Evolutionary conservation across 768 basidiomycete species (phyloP).

Genomic region (Calvatia gigantea): DNA sequence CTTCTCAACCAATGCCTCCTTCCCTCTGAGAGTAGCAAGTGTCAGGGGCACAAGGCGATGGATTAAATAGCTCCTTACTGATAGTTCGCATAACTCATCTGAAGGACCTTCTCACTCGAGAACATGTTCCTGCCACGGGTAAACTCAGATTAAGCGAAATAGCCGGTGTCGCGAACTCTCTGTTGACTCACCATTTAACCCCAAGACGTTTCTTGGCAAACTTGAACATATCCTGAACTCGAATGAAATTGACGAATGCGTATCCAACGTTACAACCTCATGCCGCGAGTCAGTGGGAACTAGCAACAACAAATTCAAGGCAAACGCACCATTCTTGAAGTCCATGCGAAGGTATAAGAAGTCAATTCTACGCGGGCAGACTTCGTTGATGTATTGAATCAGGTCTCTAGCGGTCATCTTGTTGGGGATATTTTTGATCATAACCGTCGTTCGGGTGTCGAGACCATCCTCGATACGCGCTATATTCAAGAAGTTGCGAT

Average conservation of each 20-base stretch:
- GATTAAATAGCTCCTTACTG: conserved; percentile 52
- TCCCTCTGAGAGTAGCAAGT: conserved; percentile 52
- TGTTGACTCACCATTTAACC: conserved; percentile 65
- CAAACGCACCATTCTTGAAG: conserved; percentile 66
- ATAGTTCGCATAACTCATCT: conserved; percentile 91
- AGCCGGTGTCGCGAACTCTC: not conserved
- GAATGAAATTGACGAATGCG: conserved; percentile 90
- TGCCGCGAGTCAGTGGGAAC: not conserved
- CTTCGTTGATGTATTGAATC: conserved; percentile 61
- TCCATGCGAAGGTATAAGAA: conserved; percentile 89
- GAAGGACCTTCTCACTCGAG: conserved; percentile 84
- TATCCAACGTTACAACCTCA: conserved; percentile 76
- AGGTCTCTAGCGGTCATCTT: conserved; percentile 82
- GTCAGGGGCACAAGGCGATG: not conserved
- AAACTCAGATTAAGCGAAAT: not conserved
- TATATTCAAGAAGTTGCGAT: conserved; percentile 55
- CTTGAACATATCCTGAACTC: conserved; percentile 66
- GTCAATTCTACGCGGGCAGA: conserved; percentile 76
- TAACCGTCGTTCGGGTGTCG: conserved; percentile 82
- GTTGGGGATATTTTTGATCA: conserved; percentile 93
- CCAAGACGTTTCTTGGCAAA: conserved; percentile 77
- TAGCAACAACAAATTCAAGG: not conserved
- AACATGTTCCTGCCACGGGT: conserved; percentile 73
- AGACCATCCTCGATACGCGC: conserved; percentile 69
- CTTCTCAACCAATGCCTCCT: conserved; percentile 86